These are phyloP conservation scores for Huntiella omanensis DNA, from an alignment of 2,329 filamentous ascomycete genomes.

Conservation along the genomic window DNA sequence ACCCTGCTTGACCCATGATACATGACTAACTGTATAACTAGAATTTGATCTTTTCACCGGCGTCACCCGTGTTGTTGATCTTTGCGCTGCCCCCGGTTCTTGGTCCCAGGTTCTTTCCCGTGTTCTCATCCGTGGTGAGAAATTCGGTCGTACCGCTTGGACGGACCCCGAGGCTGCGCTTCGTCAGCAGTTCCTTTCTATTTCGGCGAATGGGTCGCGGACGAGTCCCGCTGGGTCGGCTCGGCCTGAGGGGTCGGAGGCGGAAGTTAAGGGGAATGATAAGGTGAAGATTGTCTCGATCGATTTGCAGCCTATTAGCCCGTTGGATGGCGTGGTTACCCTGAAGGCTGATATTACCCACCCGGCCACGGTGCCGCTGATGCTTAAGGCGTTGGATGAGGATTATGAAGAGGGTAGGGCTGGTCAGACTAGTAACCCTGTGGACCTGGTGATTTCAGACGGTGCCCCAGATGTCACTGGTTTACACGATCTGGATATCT, in stretches of 20 bases:
- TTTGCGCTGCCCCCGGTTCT: conserved; percentile 87
- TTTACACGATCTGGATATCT: conserved; percentile 92
- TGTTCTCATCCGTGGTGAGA: conserved; percentile 83
- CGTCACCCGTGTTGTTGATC: conserved; percentile 82
- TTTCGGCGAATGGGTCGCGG: conserved; percentile 8
- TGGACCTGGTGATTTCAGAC: conserved; percentile 88
- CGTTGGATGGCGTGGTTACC: conserved; percentile 78
- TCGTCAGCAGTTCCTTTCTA: conserved; percentile 11
- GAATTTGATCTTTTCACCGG: conserved; percentile 87
- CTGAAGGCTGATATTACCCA: conserved; percentile 94
- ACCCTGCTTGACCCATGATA: conserved; percentile 9
- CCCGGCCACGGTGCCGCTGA: conserved; percentile 77
- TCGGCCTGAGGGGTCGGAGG: not conserved
- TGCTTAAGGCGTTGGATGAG: conserved; percentile 69
- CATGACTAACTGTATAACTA: conserved; percentile 18
- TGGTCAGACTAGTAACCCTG: conserved; percentile 47
- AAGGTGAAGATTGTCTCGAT: conserved; percentile 70
- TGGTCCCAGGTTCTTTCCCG: conserved; percentile 95
- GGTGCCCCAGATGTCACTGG: conserved; percentile 94
- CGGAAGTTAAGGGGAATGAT: conserved; percentile 8
- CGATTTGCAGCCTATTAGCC: conserved; percentile 88
- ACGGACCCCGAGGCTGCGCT: conserved; percentile 60
- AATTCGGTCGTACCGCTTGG: conserved; percentile 72
- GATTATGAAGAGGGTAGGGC: conserved; percentile 31
- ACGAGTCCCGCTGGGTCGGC: conserved; percentile 1